Evolutionary conservation across 2,329 filamentous ascomycete genomes (phyloP), one percentile per base, ranked within the genome.

Genomic region (Graphium sp.): DNA sequence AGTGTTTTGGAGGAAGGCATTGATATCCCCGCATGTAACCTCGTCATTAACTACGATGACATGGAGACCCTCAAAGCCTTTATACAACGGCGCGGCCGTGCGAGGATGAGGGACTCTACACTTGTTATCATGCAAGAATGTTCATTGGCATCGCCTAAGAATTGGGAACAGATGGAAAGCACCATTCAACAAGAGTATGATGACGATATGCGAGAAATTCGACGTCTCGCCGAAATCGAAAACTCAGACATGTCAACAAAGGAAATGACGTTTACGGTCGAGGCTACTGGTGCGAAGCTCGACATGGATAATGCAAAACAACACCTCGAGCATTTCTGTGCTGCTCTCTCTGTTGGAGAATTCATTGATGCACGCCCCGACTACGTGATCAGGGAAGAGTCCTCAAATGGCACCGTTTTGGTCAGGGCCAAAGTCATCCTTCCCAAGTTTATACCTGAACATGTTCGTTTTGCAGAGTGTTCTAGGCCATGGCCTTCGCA

Each of bases 301-400:
- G 78, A 78, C 8, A 59, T 83, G 2, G 66, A 80, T 21, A 79
- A 79, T 37, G 78, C 82, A 1, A 68, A 75, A 26, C 50, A 60
- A n/a, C 83, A 89, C 46, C 60, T 95, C 2, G 60, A 79, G 26
- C 82, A 92, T 47, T 91, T 94, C 39, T 94, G 85, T 47, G 55
- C 58, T 1, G 60, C 63, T 1, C 46, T 84, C 1, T 60, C 66
- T 0, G 52, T 53, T 0, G 56, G 55, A 1, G 62, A 67, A 16
- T 81, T 73, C 41, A 58, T 74, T 6, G 69, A 84, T 37, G 53
- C 55, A 12, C 56, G 64, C 2, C 83, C 85, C 1, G 67, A 78
- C 27, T 92, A 84, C 41, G 55, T 69, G 10, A 56, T 71, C 19
- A 45, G 56, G 4, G 43, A 56, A n/a, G 40, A 50, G 12, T 34